Base-by-base conservation (phyloP, 179 eudicot genomes). In the Beta macrorhiza region DNA sequence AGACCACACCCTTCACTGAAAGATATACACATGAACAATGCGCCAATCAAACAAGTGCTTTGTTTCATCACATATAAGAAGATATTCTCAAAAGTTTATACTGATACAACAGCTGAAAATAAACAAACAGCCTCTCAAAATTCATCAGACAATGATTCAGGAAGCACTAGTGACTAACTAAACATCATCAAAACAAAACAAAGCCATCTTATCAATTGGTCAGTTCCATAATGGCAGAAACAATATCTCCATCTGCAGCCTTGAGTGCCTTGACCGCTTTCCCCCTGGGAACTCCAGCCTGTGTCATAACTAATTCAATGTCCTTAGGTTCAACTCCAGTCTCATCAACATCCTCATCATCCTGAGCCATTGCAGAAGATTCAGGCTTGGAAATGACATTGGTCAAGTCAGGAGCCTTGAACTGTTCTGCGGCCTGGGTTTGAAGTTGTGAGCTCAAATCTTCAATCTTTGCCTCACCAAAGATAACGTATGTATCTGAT, bases 391-490 rank as follows among this genome's bases (percentile, higher is more conserved):
- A 81, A 6, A 85, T 76, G 20, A 86, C 85, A 22, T 82, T 81
- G 85, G 88, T 86, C 80, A 92, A 77, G 76, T 91, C 87, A 1
- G 97, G 94, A 69, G 91, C 89, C 88, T 87, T 92, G 85, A 92
- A 92, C 79, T 92, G 97, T 83, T 92, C 94, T 4, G 97, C 97
- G 11, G 97, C 97, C 74, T 92, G 97, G 53, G 87, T 86, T 84
- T 92, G 97, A 77, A 92, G 86, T 79, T 92, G 97, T 17, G 97
- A 92, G 91, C 93, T 92, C 85, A 92, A 76, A 80, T 92, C 97
- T 83, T 92, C 95, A 16, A 90, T 92, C 91, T 92, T 92, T 15
- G 95, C 95, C 84, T 92, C 95, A 6, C 97, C 97, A 74, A 92
- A 89, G 67, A 92, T 88, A 10, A 92, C 92, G 42, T 92, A 92